These are phyloP conservation scores for Stachybotrys chlorohalonatus DNA, from an alignment of 2,329 filamentous ascomycete genomes.

Conservation along the genomic window DNA sequence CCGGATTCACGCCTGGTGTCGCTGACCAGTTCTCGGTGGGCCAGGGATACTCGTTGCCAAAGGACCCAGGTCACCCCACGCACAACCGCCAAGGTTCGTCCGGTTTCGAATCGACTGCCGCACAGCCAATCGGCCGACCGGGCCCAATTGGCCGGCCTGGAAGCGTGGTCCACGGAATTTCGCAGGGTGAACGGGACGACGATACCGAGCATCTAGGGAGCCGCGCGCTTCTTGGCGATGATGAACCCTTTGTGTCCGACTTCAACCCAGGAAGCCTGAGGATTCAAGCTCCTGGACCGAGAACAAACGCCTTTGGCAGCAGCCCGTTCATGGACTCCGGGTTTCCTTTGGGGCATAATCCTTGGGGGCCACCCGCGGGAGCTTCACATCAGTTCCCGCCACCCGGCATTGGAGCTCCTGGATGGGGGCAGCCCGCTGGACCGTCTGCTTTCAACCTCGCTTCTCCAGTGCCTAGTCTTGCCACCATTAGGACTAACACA, in stretches of 20 bases:
- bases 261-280: constrained; percentile 24
- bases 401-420: constrained; percentile 34
- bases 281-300: constrained; percentile 42
- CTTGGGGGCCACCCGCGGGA: constrained; percentile 30
- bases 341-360: constrained; percentile 27
- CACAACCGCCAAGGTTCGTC: constrained; percentile 72
- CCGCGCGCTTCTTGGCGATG: constrained; percentile 77
- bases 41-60: constrained; percentile 21
- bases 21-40: constrained; percentile 20
- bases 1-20: constrained; percentile 22
- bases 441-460: constrained; percentile 24
- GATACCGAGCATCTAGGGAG: constrained; percentile 79
- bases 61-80: constrained; percentile 24
- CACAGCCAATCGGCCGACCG: constrained; percentile 71
- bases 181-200: constrained; percentile 51
- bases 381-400: constrained; percentile 31
- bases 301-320: constrained; percentile 28
- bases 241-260: constrained; percentile 37
- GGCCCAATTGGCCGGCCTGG: constrained; percentile 82
- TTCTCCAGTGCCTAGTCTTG: constrained; percentile 19
- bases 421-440: constrained; percentile 25
- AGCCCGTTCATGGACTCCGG: constrained; percentile 32
- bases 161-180: constrained; percentile 53
- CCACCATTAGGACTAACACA: constrained; percentile 21
- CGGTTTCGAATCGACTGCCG: constrained; percentile 53